These are phyloP conservation scores for Echinosophora koreensis DNA, from an alignment of 306 rosid genomes.

Conservation along the genomic window DNA sequence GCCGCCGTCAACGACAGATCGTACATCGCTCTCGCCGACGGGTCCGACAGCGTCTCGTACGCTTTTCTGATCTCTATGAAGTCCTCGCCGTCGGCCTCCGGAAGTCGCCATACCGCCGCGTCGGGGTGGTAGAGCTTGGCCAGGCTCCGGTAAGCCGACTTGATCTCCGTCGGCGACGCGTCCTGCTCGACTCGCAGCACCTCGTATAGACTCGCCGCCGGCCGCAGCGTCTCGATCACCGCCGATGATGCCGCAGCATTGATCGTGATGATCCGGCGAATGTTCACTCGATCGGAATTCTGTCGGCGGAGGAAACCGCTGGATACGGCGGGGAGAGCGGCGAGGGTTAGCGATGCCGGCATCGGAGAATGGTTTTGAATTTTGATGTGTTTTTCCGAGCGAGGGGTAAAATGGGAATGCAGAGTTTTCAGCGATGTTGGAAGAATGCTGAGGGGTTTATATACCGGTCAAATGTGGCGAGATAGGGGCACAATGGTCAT, in stretches of 20 bases:
- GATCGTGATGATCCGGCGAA: constrained; percentile 11
- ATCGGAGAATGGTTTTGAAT: not conserved
- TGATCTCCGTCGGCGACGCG: constrained; percentile 55
- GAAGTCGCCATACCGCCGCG: constrained; percentile 41
- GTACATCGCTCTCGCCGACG: constrained; percentile 72
- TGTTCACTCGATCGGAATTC: not conserved
- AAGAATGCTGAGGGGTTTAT: constrained; percentile 8
- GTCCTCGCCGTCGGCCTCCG: constrained; percentile 56
- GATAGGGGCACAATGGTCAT: constrained; percentile 37
- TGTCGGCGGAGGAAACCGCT: not conserved
- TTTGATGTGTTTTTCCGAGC: not conserved
- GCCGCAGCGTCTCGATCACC: not conserved
- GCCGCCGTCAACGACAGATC: constrained; percentile 62
- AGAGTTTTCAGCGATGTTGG: not conserved
- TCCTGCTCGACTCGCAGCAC: constrained; percentile 42
- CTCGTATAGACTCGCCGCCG: constrained; percentile 53
- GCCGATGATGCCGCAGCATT: constrained; percentile 5
- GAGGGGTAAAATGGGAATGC: constrained; percentile 36
- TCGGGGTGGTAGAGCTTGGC: constrained; percentile 77
- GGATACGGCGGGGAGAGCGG: constrained; percentile 20
- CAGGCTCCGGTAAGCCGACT: constrained; percentile 55
- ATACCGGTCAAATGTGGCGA: constrained; percentile 39
- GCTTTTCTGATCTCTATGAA: constrained; percentile 85
- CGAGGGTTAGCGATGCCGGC: constrained; percentile 27
- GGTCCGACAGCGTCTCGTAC: constrained; percentile 86